Base-by-base conservation (phyloP, 2,329 filamentous ascomycete species). In the Colletotrichum karsti region DNA sequence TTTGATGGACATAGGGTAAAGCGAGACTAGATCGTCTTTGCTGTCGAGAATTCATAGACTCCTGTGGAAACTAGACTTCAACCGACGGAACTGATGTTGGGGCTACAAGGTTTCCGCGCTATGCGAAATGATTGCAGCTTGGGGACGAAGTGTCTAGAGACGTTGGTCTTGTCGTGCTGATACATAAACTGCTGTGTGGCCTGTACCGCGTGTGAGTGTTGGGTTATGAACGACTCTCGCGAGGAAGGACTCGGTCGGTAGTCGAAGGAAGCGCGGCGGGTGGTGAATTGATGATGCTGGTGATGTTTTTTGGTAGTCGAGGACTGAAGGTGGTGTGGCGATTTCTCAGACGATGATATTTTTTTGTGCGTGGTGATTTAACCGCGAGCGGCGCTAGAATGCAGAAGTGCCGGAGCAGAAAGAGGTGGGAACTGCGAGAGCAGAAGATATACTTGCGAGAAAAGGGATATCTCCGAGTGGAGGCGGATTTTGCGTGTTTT, bases 51-150 rank as follows among this genome's bases (percentile, higher is more conserved):
- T 83, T 85, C 87, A 89, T 89, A 81, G 88, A 89, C 82, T 85
- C 82, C 75, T 76, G 72, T 76, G 76, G 80, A 76, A 71, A 71
- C 74, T 73, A 74, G 69, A 70, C 77, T 85, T 95, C 94, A 98
- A 88, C 95, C 95, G 93, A 96, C 95, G 78, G 93, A 94, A 85
- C 90, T 92, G 84, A 94, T 92, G 84, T 94, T 90, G 82, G 90
- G 90, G 87, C 92, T 95, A 92, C 93, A 93, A 88, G 91, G 93
- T 91, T 93, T 97, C 89, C 93, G 91, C 91, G 91, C 88, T 92
- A 93, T 94, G 90, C 94, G 94, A 93, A 97, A 97, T 89, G 92
- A 88, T 90, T 95, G 94, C 93, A 97, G 93, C 93, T 94, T 93
- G 88, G 93, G 93, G 89, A 91, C 91, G 86, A 92, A 91, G 91